Base-by-base conservation (phyloP, 345 rosid genomes). In the Crucihimalaya himalaica region DNA sequence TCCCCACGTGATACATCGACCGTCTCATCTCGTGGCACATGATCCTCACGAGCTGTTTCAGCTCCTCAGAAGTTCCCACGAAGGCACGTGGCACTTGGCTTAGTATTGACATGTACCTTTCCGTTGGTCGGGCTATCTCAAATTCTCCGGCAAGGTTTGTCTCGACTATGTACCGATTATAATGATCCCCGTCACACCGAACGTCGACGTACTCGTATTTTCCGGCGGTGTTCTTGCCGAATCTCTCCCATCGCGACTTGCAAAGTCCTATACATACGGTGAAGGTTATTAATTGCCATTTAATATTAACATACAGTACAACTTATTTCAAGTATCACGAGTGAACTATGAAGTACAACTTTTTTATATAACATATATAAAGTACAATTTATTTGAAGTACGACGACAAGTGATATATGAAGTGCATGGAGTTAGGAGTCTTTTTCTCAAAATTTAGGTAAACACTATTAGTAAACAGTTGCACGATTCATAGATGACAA, bases 211-310 rank as follows among this genome's bases (percentile, higher is more conserved):
- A 93, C 58, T 93, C 91, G 60, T 89, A 80, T 19, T 71, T 75
- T 43, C 98, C 94, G 2, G 86, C 73, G 0, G 85, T 92, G 45
- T 70, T 63, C 66, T 78, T 77, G 32, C 64, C 83, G 16, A 70
- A 67, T 73, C 78, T 91, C 67, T 89, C 92, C 98, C 96, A 93
- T 23, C 76, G 72, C 4, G 90, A 83, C 72, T 91, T 86, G 96
- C 96, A 93, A 20, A 91, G 83, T 34, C 98, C 97, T 91, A 76
- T 54, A 5, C 4, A 40, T 39, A 66, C 10, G 37, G 60, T n/a
- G 52, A 35, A n/a, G 15, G 34, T 56, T 18, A 35, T 23, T 16
- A 37, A 39, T 25, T 15, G 25, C 52, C 29, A 18, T 27, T 18
- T 42, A 37, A 13, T 13, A 61, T 18, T 18, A 23, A 27, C 37